Conservation (phyloP, 1,284 basidiomycete genomes). For the Puccinia hordei region DNA sequence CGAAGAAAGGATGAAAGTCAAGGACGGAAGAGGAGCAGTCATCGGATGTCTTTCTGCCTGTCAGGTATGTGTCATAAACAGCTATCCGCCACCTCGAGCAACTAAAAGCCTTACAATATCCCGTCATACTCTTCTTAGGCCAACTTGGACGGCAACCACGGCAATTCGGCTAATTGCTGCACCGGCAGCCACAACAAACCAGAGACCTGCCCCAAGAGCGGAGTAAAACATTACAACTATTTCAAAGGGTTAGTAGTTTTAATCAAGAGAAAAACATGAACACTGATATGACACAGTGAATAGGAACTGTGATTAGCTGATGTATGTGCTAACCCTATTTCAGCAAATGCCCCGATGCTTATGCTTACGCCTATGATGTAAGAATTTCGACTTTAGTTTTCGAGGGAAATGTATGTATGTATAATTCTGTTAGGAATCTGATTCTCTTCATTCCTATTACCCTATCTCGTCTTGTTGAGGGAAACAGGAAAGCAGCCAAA, state of each 20-base stretch:
- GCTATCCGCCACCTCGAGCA: background rate
- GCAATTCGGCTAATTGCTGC: slow-evolving; percentile 51
- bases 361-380: slow-evolving; percentile 53
- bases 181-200: slow-evolving; percentile 39
- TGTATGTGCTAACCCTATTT: too few relatives aligned
- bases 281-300: background rate
- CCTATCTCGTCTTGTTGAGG: background rate
- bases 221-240: slow-evolving; percentile 45
- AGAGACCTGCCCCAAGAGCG: slow-evolving; percentile 49
- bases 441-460: too few relatives aligned
- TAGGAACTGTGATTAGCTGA: too few relatives aligned
- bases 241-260: slow-evolving; percentile 27
- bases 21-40: slow-evolving; percentile 34
- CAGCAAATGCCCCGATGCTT: slow-evolving; percentile 50
- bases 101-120: too few relatives aligned
- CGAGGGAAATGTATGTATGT: too few relatives aligned
- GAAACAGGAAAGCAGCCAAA: slow-evolving; percentile 41
- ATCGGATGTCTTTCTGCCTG: slow-evolving; percentile 50
- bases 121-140: too few relatives aligned
- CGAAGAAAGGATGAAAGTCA: slow-evolving; percentile 31
- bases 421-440: too few relatives aligned
- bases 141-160: slow-evolving; percentile 46
- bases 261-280: background rate
- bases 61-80: slow-evolving; percentile 16
- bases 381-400: background rate